phyloP scores from a whole-genome alignment of 352 stramenopile species.

The Pythium utonaiense region DNA sequence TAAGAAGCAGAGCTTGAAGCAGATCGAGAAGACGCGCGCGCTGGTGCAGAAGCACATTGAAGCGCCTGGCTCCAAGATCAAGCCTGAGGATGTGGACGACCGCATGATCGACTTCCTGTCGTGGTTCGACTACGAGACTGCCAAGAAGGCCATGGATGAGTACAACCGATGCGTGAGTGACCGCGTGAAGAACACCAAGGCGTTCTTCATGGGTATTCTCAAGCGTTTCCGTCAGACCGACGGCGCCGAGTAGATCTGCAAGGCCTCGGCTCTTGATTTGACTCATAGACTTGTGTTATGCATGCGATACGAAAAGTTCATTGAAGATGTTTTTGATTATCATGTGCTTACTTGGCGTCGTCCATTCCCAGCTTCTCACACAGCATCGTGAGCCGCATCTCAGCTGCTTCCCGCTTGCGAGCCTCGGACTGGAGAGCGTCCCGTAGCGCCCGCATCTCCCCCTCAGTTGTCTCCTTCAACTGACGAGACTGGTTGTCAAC shows the following conservation, averaged over 20 bases:
- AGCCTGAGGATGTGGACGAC: constrained; percentile 77
- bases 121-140: constrained; percentile 89
- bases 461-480: constrained; percentile 29
- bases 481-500: constrained; percentile 32
- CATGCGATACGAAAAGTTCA: background rate
- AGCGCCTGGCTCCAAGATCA: constrained; percentile 64
- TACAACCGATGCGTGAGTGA: constrained; percentile 74
- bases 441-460: constrained; percentile 29
- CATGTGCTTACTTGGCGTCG: constrained; percentile 17
- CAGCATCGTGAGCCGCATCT: constrained; percentile 39
- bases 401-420: constrained; percentile 34
- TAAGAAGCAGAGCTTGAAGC: constrained; percentile 80
- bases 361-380: constrained; percentile 38
- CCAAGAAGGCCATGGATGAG: constrained; percentile 76
- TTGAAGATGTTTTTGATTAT: background rate
- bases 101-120: constrained; percentile 86
- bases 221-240: constrained; percentile 85
- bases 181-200: constrained; percentile 78
- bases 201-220: constrained; percentile 89
- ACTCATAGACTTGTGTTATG: constrained; percentile 1
- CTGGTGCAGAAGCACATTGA: constrained; percentile 81
- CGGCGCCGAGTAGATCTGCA: constrained; percentile 48
- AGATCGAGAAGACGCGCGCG: constrained; percentile 80
- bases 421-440: constrained; percentile 30
- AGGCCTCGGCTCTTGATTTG: background rate